Conservation (phyloP, 768 basidiomycete genomes). For the Leccinum longicurvipes region DNA sequence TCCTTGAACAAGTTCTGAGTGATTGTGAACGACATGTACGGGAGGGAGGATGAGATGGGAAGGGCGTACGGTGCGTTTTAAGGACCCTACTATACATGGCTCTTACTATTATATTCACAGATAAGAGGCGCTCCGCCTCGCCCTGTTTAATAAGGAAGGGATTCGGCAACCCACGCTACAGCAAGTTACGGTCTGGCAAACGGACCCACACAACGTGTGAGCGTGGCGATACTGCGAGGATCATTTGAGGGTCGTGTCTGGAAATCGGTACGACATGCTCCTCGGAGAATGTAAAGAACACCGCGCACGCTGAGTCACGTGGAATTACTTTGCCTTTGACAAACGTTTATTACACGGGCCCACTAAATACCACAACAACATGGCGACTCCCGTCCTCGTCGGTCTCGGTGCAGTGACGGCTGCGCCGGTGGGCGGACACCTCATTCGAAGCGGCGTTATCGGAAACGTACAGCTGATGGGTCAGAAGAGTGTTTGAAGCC, state of each 20-base stretch:
- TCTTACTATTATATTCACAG: neutral
- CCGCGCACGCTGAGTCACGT: neutral
- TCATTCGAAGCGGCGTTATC: slow-evolving; percentile 62
- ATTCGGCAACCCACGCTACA: neutral
- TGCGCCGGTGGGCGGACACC: slow-evolving; percentile 63
- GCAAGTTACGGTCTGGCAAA: neutral
- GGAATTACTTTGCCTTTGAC: neutral
- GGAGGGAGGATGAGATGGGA: neutral
- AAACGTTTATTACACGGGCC: no score
- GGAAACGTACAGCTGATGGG: no score
- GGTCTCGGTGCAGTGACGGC: slow-evolving; percentile 77
- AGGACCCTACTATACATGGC: neutral
- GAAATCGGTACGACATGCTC: no score
- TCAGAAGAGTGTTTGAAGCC: no score
- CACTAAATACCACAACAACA: no score
- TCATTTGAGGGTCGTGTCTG: no score
- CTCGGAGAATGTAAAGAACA: no score
- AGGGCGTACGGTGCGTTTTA: neutral
- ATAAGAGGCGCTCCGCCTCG: neutral
- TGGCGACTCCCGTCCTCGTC: slow-evolving; percentile 77
- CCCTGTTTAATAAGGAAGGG: neutral
- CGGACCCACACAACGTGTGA: neutral
- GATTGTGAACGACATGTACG: slow-evolving; percentile 5
- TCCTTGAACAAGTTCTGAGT: neutral
- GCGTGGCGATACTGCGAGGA: slow-evolving; percentile 73